phyloP scores from a whole-genome alignment of 2,329 filamentous ascomycete genomes.

The Botrytis paeoniae region DNA sequence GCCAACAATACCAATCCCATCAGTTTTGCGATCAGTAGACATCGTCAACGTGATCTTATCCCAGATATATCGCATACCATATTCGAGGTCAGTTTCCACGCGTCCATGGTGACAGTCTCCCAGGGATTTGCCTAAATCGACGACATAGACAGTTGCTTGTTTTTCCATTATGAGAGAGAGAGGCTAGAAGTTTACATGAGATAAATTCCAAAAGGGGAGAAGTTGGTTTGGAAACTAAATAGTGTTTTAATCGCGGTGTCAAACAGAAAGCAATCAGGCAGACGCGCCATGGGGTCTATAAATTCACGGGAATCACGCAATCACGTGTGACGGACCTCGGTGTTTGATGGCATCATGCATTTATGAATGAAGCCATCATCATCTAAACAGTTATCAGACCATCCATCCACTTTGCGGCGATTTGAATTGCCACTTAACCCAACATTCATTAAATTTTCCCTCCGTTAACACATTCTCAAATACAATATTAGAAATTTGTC shows the following conservation, averaged over 20 bases:
- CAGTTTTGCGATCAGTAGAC: conserved; percentile 65
- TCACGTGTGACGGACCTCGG: conserved; percentile 17
- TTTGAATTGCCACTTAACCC: background rate
- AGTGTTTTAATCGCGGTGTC: background rate
- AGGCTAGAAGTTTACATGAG: background rate
- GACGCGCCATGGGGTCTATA: conserved; percentile 5
- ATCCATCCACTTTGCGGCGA: background rate
- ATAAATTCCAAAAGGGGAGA: background rate
- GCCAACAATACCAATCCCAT: conserved; percentile 74
- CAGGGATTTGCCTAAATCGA: conserved; percentile 89
- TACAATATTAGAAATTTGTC: background rate
- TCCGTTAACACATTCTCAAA: background rate
- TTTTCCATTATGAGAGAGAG: conserved; percentile 68
- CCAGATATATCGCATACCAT: conserved; percentile 89
- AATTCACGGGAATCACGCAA: background rate
- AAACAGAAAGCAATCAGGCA: conserved; percentile 4
- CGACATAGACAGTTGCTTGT: conserved; percentile 86
- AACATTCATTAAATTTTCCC: background rate
- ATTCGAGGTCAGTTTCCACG: conserved; percentile 78
- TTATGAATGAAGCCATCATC: conserved; percentile 9
- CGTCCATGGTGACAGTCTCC: conserved; percentile 68
- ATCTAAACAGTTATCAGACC: background rate
- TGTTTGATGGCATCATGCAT: background rate
- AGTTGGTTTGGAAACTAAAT: background rate
- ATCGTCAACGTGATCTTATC: conserved; percentile 81